Conservation (phyloP, 139 green algal genomes). For the Micractinium conductrix region DNA sequence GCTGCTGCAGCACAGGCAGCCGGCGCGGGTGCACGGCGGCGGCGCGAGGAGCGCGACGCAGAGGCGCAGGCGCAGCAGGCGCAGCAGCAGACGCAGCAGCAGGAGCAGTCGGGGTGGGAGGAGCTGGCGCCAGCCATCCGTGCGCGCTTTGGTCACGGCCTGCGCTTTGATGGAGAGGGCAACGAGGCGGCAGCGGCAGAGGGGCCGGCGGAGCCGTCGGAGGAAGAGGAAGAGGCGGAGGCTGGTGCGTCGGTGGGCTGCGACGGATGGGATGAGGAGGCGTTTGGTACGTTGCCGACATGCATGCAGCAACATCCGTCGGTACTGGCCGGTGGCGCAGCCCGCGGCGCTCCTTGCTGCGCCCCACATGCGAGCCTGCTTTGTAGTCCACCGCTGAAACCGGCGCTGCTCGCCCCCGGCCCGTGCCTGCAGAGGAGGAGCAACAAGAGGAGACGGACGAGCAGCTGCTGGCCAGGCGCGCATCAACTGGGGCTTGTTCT, state of each 20-base stretch:
- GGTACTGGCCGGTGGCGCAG: too few species aligned
- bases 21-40: background rate
- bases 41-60: background rate
- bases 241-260: background rate
- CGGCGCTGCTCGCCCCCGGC: too few species aligned
- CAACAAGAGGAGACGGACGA: constrained; percentile 51
- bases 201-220: background rate
- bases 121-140: constrained; percentile 39
- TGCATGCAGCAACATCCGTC: too few species aligned
- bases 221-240: background rate
- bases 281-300: too few species aligned
- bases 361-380: too few species aligned
- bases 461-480: constrained; percentile 26
- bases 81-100: background rate
- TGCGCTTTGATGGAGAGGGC: background rate
- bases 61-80: background rate
- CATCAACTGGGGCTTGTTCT: too few species aligned
- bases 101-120: constrained; percentile 43
- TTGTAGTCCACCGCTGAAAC: too few species aligned
- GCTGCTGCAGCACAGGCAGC: background rate
- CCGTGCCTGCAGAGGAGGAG: constrained; percentile 30
- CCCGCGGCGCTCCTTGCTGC: too few species aligned
- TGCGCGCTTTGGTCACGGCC: constrained; percentile 7
- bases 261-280: constrained; percentile 12
- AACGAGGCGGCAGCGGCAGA: background rate